These are phyloP conservation scores for Alternaria sp. DNA, from an alignment of 2,329 filamentous ascomycete genomes.

Conservation along the genomic window DNA sequence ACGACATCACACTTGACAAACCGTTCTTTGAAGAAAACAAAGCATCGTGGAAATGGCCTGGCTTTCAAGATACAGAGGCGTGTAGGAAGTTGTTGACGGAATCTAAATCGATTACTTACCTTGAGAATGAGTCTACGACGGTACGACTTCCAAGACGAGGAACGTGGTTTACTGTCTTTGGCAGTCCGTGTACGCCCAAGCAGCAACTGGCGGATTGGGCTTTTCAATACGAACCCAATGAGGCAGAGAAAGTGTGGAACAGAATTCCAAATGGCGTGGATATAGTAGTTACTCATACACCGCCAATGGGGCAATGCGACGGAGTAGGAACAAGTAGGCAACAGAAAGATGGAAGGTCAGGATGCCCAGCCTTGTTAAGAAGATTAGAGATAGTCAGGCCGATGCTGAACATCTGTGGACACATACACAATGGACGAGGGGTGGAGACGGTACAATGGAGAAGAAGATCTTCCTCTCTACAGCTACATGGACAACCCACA, in stretches of 20 bases:
- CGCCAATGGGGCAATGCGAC: constrained; percentile 68
- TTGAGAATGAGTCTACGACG: constrained; percentile 65
- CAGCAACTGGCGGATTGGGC: constrained; percentile 66
- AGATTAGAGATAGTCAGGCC: constrained; percentile 70
- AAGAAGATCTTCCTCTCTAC: constrained; percentile 43
- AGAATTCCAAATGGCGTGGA: constrained; percentile 68
- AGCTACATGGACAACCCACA: constrained; percentile 6
- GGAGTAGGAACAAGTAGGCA: not conserved
- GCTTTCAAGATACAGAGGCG: constrained; percentile 60
- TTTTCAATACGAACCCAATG: constrained; percentile 66
- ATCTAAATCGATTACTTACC: constrained; percentile 67
- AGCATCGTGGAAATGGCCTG: constrained; percentile 64
- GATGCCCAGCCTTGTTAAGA: constrained; percentile 67
- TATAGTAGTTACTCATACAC: constrained; percentile 75
- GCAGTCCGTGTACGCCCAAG: constrained; percentile 70
- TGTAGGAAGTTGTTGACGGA: constrained; percentile 63
- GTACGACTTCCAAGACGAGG: constrained; percentile 66
- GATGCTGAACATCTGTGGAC: constrained; percentile 72
- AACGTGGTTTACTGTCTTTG: constrained; percentile 73
- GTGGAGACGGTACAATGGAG: constrained; percentile 69
- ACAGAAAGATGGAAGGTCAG: constrained; percentile 50
- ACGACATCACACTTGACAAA: constrained; percentile 75
- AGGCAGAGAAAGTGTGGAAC: constrained; percentile 64
- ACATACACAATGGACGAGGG: constrained; percentile 74
- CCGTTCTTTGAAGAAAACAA: constrained; percentile 66